These are phyloP conservation scores for Schwanniomyces pseudopolymorphus DNA, from an alignment of 805 yeast genomes.

Conservation along the genomic window DNA sequence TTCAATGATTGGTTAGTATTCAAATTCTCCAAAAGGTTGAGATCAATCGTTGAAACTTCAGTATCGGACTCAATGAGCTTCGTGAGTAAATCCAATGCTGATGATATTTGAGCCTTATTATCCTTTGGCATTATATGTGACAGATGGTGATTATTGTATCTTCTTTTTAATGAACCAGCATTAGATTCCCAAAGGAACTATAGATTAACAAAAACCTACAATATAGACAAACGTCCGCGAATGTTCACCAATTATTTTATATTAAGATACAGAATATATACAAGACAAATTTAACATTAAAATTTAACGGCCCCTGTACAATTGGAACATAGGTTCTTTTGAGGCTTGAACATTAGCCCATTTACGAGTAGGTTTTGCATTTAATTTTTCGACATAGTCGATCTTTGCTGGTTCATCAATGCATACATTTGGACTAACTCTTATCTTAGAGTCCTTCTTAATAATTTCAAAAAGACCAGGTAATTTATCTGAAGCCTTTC, in stretches of 20 bases:
- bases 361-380: conserved; percentile 63
- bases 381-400: conserved; percentile 55
- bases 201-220: not conserved
- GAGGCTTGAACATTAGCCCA: conserved; percentile 55
- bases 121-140: not conserved
- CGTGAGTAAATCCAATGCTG: conserved; percentile 29
- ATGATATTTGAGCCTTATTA: conserved; percentile 7
- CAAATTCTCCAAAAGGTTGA: conserved; percentile 51
- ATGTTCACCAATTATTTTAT: not conserved
- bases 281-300: not conserved
- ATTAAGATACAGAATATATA: not conserved
- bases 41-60: conserved; percentile 40
- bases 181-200: not conserved
- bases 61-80: conserved; percentile 41
- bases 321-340: conserved; percentile 49
- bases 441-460: conserved; percentile 57
- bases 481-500: conserved; percentile 86
- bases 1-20: conserved; percentile 60
- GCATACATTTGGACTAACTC: conserved; percentile 67
- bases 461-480: conserved; percentile 93
- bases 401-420: conserved; percentile 45
- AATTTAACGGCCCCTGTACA: conserved; percentile 60
- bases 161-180: not conserved
- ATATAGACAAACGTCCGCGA: not conserved
- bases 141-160: not conserved